These are phyloP conservation scores for Ceratocystis eucalypticola DNA, from an alignment of 2,329 filamentous ascomycete species.

Conservation along the genomic window DNA sequence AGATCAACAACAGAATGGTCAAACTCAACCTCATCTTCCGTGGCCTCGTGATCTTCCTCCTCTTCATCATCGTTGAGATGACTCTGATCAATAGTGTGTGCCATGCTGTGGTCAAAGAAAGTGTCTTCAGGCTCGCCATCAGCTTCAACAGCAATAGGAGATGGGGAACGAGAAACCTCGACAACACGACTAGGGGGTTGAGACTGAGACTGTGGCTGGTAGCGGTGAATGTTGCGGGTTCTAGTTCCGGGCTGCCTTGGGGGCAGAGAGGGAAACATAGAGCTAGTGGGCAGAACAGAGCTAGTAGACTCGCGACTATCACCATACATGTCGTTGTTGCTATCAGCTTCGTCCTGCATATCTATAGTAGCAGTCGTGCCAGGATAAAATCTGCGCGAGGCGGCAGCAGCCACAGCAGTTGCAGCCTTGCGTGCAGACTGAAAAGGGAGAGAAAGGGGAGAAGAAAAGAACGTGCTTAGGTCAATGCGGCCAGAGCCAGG, in stretches of 20 bases:
- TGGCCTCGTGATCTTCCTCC: neutral
- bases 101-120: conserved; percentile 17
- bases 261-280: conserved; percentile 30
- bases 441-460: conserved; percentile 32
- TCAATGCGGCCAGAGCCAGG: conserved; percentile 29
- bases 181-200: neutral
- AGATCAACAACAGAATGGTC: neutral
- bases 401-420: conserved; percentile 15
- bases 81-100: conserved; percentile 18
- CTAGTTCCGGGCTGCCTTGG: conserved; percentile 21
- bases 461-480: conserved; percentile 45
- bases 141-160: conserved; percentile 6
- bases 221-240: neutral
- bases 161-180: neutral
- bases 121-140: conserved; percentile 10
- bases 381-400: conserved; percentile 12
- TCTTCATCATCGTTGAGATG: conserved; percentile 8
- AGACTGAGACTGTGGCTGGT: neutral
- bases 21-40: neutral
- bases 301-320: neutral
- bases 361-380: conserved; percentile 6
- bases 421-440: conserved; percentile 18
- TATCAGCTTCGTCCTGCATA: conserved; percentile 7
- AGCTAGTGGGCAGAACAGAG: conserved; percentile 25
- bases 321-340: neutral